These are phyloP conservation scores for Pseudogymnoascus sp. DNA, from an alignment of 2,329 filamentous ascomycete genomes.

Conservation along the genomic window DNA sequence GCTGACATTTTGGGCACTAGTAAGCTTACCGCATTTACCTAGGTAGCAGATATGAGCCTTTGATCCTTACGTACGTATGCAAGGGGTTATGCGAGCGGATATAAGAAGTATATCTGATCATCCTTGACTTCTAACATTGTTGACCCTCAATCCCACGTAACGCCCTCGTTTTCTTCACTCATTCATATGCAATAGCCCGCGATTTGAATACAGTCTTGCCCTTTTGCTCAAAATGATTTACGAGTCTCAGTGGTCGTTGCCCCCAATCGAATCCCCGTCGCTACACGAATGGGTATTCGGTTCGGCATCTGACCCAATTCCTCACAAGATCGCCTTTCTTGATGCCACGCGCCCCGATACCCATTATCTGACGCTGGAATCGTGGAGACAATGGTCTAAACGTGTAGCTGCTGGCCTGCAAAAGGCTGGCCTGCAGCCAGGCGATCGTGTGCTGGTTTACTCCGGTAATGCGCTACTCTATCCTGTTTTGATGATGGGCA, in stretches of 20 bases:
- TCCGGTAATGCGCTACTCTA: slow-evolving; percentile 69
- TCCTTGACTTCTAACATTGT: background rate
- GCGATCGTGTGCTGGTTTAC: slow-evolving; percentile 68
- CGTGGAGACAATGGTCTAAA: slow-evolving; percentile 64
- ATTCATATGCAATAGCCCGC: background rate
- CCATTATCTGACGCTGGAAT: slow-evolving; percentile 55
- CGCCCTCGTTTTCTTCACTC: background rate
- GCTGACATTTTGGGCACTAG: background rate
- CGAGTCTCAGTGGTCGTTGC: background rate
- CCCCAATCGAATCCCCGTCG: slow-evolving; percentile 1
- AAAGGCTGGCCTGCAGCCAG: slow-evolving; percentile 54
- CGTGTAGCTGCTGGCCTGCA: slow-evolving; percentile 63
- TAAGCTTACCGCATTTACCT: background rate
- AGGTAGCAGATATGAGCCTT: background rate
- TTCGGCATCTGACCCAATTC: slow-evolving; percentile 37
- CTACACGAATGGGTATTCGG: slow-evolving; percentile 33
- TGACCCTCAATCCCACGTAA: background rate
- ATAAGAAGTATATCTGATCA: background rate
- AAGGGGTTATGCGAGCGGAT: background rate
- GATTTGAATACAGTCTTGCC: background rate
- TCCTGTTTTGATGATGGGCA: slow-evolving; percentile 62
- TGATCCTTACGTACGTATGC: background rate
- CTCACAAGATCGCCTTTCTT: slow-evolving; percentile 44
- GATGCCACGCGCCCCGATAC: slow-evolving; percentile 62
- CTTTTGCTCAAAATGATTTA: background rate